Evolutionary conservation across 257 asterid species (phyloP).

Genomic region (Ilex aquifolium): DNA sequence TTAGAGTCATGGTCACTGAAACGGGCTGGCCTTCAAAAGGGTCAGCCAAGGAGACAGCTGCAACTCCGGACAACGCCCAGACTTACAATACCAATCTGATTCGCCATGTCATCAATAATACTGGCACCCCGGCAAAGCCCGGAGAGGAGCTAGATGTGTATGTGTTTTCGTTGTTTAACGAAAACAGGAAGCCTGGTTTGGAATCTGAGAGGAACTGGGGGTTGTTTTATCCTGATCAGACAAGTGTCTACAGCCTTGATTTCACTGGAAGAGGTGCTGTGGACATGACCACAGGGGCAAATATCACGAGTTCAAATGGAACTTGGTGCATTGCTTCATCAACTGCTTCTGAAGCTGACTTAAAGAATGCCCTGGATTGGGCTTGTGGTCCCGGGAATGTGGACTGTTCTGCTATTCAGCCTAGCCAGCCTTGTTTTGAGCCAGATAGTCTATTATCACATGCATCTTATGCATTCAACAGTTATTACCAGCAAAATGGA

Average conservation of each 20-base stretch:
- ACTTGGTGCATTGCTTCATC: constrained; percentile 93
- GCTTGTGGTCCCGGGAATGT: constrained; percentile 93
- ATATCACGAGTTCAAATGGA: constrained; percentile 48
- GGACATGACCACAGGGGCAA: constrained; percentile 26
- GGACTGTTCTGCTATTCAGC: constrained; percentile 88
- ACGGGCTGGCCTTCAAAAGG: constrained; percentile 99
- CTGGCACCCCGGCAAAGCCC: constrained; percentile 87
- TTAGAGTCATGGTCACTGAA: constrained; percentile 83
- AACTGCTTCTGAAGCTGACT: constrained; percentile 64
- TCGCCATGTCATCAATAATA: constrained; percentile 68
- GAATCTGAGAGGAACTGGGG: constrained; percentile 8
- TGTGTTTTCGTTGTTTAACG: constrained; percentile 79
- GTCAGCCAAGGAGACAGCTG: constrained; percentile 68
- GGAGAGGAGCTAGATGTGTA: constrained; percentile 65
- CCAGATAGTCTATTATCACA: constrained; percentile 72
- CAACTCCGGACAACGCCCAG: constrained; percentile 81
- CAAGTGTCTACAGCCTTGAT: constrained; percentile 82
- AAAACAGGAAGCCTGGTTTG: constrained; percentile 35
- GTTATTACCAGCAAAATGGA: constrained; percentile 87
- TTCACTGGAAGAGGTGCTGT: constrained; percentile 32
- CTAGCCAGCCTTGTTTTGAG: constrained; percentile 90
- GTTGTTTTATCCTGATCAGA: constrained; percentile 77
- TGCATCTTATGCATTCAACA: constrained; percentile 85
- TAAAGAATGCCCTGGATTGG: constrained; percentile 70
- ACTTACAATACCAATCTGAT: constrained; percentile 78